Base-by-base conservation (phyloP, 2,329 filamentous ascomycete species). In the Monosporascus sp. region DNA sequence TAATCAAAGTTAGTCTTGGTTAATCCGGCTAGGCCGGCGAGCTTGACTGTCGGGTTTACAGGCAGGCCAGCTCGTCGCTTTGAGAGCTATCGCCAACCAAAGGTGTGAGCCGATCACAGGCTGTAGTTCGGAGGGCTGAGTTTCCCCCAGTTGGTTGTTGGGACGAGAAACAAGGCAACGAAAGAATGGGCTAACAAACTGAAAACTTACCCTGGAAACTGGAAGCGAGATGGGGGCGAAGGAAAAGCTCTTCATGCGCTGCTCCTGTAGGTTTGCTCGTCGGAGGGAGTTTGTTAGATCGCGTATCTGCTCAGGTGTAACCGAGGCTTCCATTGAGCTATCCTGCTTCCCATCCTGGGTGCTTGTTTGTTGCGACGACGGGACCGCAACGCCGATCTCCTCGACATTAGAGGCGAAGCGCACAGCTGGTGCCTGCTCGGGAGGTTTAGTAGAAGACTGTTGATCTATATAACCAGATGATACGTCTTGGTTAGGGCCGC, bases 201-300 rank as follows among this genome's bases (percentile, higher is more conserved):
- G 65, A 55, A 54, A 24, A 81, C 87, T 72, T 84, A 93, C 90
- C 73, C 89, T 82, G 46, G 90, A 93, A 35, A 83, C 80, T 38
- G 94, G 93, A 50, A 97, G 78, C 37, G 94, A 97, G 58, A 96
- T 86, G 36, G 93, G 87, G 68, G 97, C 92, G 66, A 92, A 97
- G 44, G 88, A 86, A 72, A 90, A 96, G 67, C 91, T 89, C 67
- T 88, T 88, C 77, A 96, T 83, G 58, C 92, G 84, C 53, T 85
- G 81, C 63, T 92, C 87, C 73, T 97, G 92, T 56, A 96, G 79
- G 62, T 87, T 84, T 47, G 85, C 81, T 57, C 84, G 83, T 59
- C 90, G 87, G 25, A 96, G 76, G 24, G 83, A 86, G 61, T 85
- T 82, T 49, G 88, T 86, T 56, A 96, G 75, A 55, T 84, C 85